A percentile compares a stretch with the other conserved stretches of the same genome.
These are phyloP conservation scores for Suhomyces terraborum DNA, from an alignment of 1,139 yeast genomes.

Conservation along the genomic window DNA sequence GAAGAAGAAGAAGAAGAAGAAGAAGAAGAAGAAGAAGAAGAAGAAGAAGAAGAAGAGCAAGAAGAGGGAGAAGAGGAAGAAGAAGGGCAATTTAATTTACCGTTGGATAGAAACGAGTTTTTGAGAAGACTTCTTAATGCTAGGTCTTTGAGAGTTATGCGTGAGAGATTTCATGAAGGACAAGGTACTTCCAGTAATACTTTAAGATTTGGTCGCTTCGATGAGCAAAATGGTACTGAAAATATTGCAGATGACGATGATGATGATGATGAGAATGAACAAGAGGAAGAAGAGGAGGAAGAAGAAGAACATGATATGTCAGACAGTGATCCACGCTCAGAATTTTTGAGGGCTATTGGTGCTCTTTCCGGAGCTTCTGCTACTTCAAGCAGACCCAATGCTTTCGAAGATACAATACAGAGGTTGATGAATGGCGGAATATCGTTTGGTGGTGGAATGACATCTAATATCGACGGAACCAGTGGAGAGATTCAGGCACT, in stretches of 20 bases:
- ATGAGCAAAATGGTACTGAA: neutral
- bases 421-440: constrained; percentile 39
- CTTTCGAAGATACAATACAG: constrained; percentile 40
- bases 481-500: constrained; percentile 41
- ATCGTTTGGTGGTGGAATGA: constrained; percentile 32
- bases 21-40: constrained; percentile 5
- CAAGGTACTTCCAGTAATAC: neutral
- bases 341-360: constrained; percentile 33
- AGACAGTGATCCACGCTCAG: constrained; percentile 30
- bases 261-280: constrained; percentile 18
- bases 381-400: neutral
- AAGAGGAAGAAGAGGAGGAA: constrained; percentile 21
- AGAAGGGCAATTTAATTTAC: neutral
- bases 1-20: constrained; percentile 3
- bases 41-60: neutral
- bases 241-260: neutral
- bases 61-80: neutral
- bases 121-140: neutral
- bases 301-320: constrained; percentile 20
- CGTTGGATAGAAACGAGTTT: neutral
- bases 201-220: neutral
- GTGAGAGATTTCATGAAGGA: neutral
- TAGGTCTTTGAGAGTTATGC: neutral
- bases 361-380: constrained; percentile 18
- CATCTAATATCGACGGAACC: constrained; percentile 17